These are phyloP conservation scores for Populus tomentosa DNA, from an alignment of 441 rosid species.

Conservation along the genomic window DNA sequence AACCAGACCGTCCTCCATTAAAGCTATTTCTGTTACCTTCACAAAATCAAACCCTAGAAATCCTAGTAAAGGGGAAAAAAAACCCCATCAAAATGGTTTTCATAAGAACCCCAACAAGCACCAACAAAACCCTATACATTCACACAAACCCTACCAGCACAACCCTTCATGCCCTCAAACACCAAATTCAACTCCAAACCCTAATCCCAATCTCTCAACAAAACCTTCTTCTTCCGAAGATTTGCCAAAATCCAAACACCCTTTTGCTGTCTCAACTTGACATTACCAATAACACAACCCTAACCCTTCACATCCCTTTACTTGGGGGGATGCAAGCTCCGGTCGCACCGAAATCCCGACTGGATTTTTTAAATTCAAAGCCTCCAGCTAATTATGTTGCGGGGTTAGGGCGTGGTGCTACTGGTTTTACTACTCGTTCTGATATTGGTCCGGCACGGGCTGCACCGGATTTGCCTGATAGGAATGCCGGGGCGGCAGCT, in stretches of 20 bases:
- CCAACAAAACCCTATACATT: slow-evolving; percentile 42
- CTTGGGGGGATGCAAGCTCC: slow-evolving; percentile 55
- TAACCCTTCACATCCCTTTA: slow-evolving; percentile 57
- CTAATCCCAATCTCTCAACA: slow-evolving; percentile 42
- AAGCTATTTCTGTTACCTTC: neutral
- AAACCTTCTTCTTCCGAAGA: slow-evolving; percentile 29
- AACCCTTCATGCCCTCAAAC: slow-evolving; percentile 50
- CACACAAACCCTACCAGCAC: slow-evolving; percentile 49
- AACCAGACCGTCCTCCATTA: neutral
- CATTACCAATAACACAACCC: slow-evolving; percentile 46
- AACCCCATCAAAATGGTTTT: slow-evolving; percentile 46
- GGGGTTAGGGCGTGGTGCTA: slow-evolving; percentile 93
- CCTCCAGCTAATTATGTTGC: slow-evolving; percentile 90
- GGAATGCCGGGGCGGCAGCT: slow-evolving; percentile 54
- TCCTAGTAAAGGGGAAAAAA: neutral
- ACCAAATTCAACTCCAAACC: slow-evolving; percentile 31
- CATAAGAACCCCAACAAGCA: slow-evolving; percentile 38
- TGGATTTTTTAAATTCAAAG: slow-evolving; percentile 80
- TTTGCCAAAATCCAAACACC: slow-evolving; percentile 18
- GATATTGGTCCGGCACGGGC: slow-evolving; percentile 97
- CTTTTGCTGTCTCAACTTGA: slow-evolving; percentile 46
- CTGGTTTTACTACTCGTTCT: slow-evolving; percentile 90
- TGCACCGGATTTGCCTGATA: slow-evolving; percentile 83
- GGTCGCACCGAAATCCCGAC: slow-evolving; percentile 41
- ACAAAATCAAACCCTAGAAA: neutral